Base-by-base conservation (phyloP, 305 asterid genomes). In the Solanum hybrid region DNA sequence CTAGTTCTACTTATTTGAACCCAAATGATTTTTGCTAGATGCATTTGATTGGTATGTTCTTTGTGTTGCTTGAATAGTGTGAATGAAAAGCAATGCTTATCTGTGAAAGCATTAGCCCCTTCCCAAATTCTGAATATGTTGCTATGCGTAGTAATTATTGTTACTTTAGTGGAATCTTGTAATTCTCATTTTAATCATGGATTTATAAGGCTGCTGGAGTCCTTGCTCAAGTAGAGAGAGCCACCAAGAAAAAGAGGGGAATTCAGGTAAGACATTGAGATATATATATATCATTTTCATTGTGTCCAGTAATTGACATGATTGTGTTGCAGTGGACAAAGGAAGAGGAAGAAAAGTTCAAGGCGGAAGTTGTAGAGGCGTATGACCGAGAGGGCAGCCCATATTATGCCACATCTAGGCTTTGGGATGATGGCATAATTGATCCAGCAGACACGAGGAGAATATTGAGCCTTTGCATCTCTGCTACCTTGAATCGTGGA, bases 381-480 rank as follows among this genome's bases (percentile, higher is more conserved):
- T 97, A 95, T 87, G 98, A 97, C 8, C 94, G 93, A 91, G 99
- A 97, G 89, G 98, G 99, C 75, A 94, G 96, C 88, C 95, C 99
- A 26, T 95, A 95, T 89, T 96, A 96, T 92, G 96, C 99, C 12
- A 96, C 99, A 14, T 96, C 99, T 2, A 94, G 99, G 90, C 98
- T 97, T 85, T 97, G 99, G 99, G 99, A 97, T 56, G 99, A 97
- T n/a, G 99, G 99, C n/a, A 92, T 97, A 27, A 96, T 97, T 24
- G 99, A 97, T 90, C 99, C 99, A 17, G 98, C 98, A 34, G 98
- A 97, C 89, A 97, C 99, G 17, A 95, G 99, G 82, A 97, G 93
- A 91, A 86, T 95, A 69, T 78, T 97, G 69, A 97, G 98, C 90
- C 98, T 94, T 75, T 93, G 95, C 93, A 51, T 97, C 82, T 95